Base-by-base conservation (phyloP, 1,284 basidiomycete species). In the Trametes versicolor region DNA sequence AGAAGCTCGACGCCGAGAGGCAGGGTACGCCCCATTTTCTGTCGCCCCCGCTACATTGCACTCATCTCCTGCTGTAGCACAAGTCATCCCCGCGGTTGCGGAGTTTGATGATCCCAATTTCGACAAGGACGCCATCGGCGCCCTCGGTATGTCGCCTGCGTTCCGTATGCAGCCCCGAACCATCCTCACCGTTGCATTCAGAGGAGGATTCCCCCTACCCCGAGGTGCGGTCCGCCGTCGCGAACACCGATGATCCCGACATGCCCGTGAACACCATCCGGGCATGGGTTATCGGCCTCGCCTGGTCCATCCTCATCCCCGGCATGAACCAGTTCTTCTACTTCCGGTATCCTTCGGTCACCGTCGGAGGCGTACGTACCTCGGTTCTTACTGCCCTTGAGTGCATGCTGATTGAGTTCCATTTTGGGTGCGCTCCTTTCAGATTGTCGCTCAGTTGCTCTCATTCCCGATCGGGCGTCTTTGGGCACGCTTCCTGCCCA, bases 221-320 rank as follows among this genome's bases (percentile, higher is more conserved):
- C 8, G 91, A 93, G 73, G 92, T 94, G 29, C 87, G 92, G 34
- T 90, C 90, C 25, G 90, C 90, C 39, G 92, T 93, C 27, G 85
- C 89, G 47, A 90, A 92, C 73, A 88, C 86, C 2, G 91, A 93
- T 70, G 89, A 93, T 73, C 82, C 83, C 10, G 75, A 77, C 36
- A 87, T 92, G 72, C 89, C 89, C 2, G 81, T 79, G 4, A 82
- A 80, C 39, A 92, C 85, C 3, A 71, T 93, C 67, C 87, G 92
- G 25, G 82, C 86, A 32, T 94, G 91, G 91, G 72, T 83, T 34
- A 79, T 89, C 66, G 87, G 92, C 67, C 43, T 83, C 32, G 13
- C 71, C 9, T 90, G 86, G 82, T 81, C 89, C 2, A 81, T 91
- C 68, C 60, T 92, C 68, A 81, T 92, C 53, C 80, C 89, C 29